Base-by-base conservation (phyloP, 306 rosid genomes). In the Cucumis cinereus region DNA sequence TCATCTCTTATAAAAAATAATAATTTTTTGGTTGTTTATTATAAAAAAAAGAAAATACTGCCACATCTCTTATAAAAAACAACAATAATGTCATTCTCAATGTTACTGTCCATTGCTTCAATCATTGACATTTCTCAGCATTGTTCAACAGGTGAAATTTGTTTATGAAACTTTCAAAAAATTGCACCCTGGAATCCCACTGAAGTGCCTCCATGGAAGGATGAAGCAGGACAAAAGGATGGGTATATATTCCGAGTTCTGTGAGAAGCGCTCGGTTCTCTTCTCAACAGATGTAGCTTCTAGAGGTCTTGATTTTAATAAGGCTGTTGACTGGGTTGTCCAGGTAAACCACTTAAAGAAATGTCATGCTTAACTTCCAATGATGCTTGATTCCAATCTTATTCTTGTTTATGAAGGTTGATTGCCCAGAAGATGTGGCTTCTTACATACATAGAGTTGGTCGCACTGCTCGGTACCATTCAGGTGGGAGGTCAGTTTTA, bases 361-460 rank as follows among this genome's bases (percentile, higher is more conserved):
- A 22, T 70, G 71, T 50, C 63, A 8, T 50, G 33, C 23, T 20
- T 58, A 58, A 41, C 24, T 23, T 58, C 57, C 16, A 38, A 14
- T 24, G 10, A 16, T 76, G 30, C 47, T 75, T 23, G 62, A 56
- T 61, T 24, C 63, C 77, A 79, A 47, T 77, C 53, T 12, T 24
- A 55, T 57, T 77, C 54, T 52, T 77, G 8, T 71, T 57, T 78
- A 10, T 84, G 70, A 73, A 94, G 98, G 89, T 87, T 67, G 98
- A 91, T 84, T 94, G 98, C 82, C 97, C 98, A 20, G 97, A 91
- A 60, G 84, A 89, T 82, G 93, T 89, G 60, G 92, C 88, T 74
- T 79, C 96, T 57, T 94, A 94, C 86, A 92, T 94, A 79, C 97
- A 94, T 69, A 88, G 97, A 89, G 98, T 92, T 84, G 98, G 98